Base-by-base conservation (phyloP, 495 filamentous ascomycete species). In the Symbiotaphrina buchneri region DNA sequence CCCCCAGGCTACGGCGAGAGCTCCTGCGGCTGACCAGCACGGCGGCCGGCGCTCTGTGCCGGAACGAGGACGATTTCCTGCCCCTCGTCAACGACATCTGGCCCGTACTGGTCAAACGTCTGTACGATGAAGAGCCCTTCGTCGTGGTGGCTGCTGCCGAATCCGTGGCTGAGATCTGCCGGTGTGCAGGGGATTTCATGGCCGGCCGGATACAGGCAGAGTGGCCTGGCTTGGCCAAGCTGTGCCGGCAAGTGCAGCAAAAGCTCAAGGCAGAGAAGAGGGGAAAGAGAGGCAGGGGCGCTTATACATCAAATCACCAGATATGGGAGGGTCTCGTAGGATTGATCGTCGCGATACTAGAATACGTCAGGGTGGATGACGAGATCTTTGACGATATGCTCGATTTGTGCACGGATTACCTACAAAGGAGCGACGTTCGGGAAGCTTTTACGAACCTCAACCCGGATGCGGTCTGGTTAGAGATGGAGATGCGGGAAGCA, bases 41-140 rank as follows among this genome's bases (percentile, higher is more conserved):
- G 79, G 92, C 48, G 64, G 94, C n/a, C 76, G 80, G 21, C 76
- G 77, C 0, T 67, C 80, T 4, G 2, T 64, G 73, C 1, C 55
- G 59, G 0, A 69, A 87, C 41, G 74, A 90, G 44, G 66, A 77
- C 29, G 67, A 65, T 8, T 93, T 91, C 45, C 57, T 97, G 1
- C 87, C 87, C 0, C 57, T 94, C 2, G 70, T 94, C 28, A 81
- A 92, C 46, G 75, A 77, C 3, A 51, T 94, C 16, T 97, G 83
- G 81, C 80, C 83, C 0, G 66, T 79, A 4, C 54, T 91, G 6
- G 50, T 77, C 0, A 49, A 63, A 3, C 62, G 79, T 21, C 58
- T 94, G 4, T 61, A 75, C 37, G 77, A 90, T 44, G 49, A 63
- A 17, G 81, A 91, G 47, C 58, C 64, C 0, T 82, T 70, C 39